Conservation (phyloP, 2,329 filamentous ascomycete species). For the Sphaerulina vaccinii region DNA sequence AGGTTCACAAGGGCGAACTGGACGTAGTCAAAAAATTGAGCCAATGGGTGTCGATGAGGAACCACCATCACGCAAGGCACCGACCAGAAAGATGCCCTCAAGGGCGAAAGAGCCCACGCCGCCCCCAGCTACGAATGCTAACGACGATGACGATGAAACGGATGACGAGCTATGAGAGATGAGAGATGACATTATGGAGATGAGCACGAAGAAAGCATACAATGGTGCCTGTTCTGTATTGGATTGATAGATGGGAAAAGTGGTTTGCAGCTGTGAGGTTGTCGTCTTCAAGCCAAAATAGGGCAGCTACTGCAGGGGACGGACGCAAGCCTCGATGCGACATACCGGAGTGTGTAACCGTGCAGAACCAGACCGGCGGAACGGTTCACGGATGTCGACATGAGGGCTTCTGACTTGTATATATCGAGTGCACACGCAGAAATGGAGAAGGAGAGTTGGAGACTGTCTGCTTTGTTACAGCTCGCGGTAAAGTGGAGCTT, state of each 20-base stretch:
- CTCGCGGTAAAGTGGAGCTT: too few relatives aligned
- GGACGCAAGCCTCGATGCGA: not conserved
- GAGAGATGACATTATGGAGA: not conserved
- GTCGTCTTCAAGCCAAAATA: not conserved
- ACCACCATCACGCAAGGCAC: not conserved
- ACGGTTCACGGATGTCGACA: not conserved
- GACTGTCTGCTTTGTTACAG: too few relatives aligned
- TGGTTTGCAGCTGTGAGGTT: not conserved
- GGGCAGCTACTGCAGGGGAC: conserved; percentile 1
- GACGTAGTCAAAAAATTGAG: not conserved
- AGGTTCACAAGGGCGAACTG: conserved; percentile 4
- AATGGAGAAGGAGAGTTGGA: too few relatives aligned
- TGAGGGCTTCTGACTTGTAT: too few relatives aligned
- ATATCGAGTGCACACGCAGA: too few relatives aligned
- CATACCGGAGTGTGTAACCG: conserved; percentile 2
- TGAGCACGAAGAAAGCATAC: not conserved
- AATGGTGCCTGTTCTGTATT: not conserved
- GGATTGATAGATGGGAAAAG: not conserved
- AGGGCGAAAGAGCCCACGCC: conserved; percentile 14
- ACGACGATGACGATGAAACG: conserved; percentile 35
- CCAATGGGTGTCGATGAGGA: conserved; percentile 20
- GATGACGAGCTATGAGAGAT: conserved; percentile 36
- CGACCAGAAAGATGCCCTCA: conserved; percentile 25
- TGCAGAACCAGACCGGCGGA: not conserved
- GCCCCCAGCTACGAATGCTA: conserved; percentile 14